Conservation (phyloP, 2,329 filamentous ascomycete species). For the Tricladium varicosporioides region DNA sequence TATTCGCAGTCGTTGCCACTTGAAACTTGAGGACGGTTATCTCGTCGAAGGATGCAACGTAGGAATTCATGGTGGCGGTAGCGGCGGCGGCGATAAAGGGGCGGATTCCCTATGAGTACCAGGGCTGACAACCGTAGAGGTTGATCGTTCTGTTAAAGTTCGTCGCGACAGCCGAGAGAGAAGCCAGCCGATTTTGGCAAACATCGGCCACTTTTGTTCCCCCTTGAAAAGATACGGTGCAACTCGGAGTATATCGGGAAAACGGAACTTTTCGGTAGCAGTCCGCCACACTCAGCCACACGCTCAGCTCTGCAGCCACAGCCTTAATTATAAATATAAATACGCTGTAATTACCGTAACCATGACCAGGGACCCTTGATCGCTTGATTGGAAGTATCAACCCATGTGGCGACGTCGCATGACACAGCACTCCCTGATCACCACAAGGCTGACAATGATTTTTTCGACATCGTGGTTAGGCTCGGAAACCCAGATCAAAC, state of each 20-base stretch:
- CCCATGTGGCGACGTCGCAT: too few species aligned
- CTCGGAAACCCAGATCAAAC: too few species aligned
- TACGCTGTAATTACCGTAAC: too few species aligned
- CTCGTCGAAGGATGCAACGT: slow-evolving; percentile 11
- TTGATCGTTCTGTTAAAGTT: not conserved
- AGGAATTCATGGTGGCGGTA: slow-evolving; percentile 13
- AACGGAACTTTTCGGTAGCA: slow-evolving; percentile 3
- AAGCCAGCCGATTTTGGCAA: slow-evolving; percentile 7
- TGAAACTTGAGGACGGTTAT: slow-evolving; percentile 11
- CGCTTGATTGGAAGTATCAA: too few species aligned
- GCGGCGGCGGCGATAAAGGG: slow-evolving; percentile 17
- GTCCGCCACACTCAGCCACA: too few species aligned
- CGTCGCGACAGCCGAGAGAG: slow-evolving; percentile 4
- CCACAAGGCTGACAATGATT: too few species aligned
- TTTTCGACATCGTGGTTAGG: too few species aligned
- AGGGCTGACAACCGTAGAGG: slow-evolving; percentile 12
- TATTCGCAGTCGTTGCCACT: slow-evolving; percentile 6
- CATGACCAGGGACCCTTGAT: too few species aligned
- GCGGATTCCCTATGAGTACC: slow-evolving; percentile 15
- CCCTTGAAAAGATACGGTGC: slow-evolving; percentile 2
- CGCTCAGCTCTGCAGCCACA: too few species aligned
- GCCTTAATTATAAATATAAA: too few species aligned
- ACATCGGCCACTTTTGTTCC: slow-evolving; percentile 3
- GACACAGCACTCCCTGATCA: too few species aligned
- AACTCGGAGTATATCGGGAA: slow-evolving; percentile 1